Evolutionary conservation across 768 basidiomycete genomes (phyloP).

Genomic region (Russula olivacea): DNA sequence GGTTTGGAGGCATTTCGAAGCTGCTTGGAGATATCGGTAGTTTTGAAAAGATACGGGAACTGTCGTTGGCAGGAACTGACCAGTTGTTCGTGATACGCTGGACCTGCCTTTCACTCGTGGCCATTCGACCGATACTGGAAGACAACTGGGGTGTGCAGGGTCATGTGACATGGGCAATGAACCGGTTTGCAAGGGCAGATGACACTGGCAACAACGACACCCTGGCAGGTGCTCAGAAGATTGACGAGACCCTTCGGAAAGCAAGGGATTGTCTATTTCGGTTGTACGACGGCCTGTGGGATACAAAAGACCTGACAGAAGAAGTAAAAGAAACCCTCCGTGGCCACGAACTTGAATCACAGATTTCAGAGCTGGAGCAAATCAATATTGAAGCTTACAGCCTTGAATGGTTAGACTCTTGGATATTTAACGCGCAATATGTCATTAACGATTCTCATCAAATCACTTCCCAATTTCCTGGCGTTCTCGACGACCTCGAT

Average conservation of each 20-base stretch:
- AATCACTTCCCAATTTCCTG: background rate
- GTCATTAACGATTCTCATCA: background rate
- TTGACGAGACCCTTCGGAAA: background rate
- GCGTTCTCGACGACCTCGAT: background rate
- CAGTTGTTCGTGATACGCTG: conserved; percentile 2
- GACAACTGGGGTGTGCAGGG: background rate
- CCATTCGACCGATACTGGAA: conserved; percentile 2
- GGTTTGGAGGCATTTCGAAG: background rate
- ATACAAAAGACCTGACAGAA: background rate
- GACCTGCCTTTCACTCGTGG: conserved; percentile 20
- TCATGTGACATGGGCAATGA: background rate
- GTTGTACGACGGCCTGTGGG: background rate
- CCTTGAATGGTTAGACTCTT: background rate
- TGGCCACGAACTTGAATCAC: background rate
- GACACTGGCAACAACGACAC: background rate
- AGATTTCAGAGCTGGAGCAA: background rate
- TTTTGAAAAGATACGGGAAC: background rate
- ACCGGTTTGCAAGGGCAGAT: background rate
- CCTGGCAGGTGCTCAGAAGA: background rate
- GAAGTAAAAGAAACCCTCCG: background rate
- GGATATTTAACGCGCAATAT: background rate
- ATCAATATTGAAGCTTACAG: background rate
- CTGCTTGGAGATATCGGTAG: conserved; percentile 3
- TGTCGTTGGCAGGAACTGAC: background rate
- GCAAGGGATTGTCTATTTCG: background rate